phyloP scores from a whole-genome alignment of 2,329 filamentous ascomycete species.

The Pseudogymnoascus sp. region DNA sequence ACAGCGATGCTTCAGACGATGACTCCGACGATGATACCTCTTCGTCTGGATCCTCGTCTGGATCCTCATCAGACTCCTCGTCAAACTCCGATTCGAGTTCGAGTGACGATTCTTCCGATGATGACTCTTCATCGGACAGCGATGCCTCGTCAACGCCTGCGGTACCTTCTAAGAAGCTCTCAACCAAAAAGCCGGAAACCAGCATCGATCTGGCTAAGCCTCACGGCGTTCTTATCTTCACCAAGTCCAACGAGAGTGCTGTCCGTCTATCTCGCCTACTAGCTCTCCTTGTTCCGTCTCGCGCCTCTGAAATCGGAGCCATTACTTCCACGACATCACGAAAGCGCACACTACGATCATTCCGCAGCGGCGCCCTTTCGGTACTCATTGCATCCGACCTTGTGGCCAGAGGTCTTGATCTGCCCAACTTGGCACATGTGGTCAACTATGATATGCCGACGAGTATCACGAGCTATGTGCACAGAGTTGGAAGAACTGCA shows the following conservation, averaged over 20 bases:
- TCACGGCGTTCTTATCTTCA: constrained; percentile 65
- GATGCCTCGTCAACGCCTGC: constrained; percentile 15
- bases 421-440: constrained; percentile 71
- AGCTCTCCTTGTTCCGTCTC: constrained; percentile 52
- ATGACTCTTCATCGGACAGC: constrained; percentile 13
- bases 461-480: constrained; percentile 75
- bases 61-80: constrained; percentile 17
- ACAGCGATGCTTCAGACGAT: constrained; percentile 16
- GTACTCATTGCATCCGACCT: constrained; percentile 87
- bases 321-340: constrained; percentile 74
- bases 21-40: constrained; percentile 17
- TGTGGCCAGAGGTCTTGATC: constrained; percentile 83
- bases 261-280: constrained; percentile 80
- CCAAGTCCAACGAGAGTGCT: constrained; percentile 81
- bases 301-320: constrained; percentile 53
- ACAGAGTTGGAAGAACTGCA: constrained; percentile 85
- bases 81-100: constrained; percentile 25
- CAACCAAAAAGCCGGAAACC: constrained; percentile 14
- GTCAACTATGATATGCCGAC: constrained; percentile 89
- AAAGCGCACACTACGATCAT: constrained; percentile 58
- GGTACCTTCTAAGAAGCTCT: constrained; percentile 11
- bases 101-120: constrained; percentile 11
- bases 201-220: constrained; percentile 25
- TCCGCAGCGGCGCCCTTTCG: constrained; percentile 52
- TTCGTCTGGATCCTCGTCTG: constrained; percentile 8